Evolutionary conservation across 805 yeast genomes (phyloP), one percentile per base, ranked within the genome.

Genomic region (Blastobotrys peoriensis): DNA sequence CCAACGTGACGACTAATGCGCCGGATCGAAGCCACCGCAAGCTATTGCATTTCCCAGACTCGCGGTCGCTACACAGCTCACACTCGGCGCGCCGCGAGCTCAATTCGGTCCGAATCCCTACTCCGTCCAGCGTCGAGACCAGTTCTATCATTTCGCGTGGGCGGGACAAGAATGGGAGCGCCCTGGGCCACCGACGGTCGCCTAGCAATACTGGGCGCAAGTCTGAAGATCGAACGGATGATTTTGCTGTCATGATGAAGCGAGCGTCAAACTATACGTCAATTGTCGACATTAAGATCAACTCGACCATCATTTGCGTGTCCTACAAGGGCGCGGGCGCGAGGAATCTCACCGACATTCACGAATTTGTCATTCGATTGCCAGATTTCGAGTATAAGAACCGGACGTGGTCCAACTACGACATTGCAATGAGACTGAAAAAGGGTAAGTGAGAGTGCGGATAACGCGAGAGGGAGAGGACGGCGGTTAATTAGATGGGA

Each of bases 261-360:
- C 68, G 97, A 39, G 86, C 97, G 0, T 75, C 85, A 21, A 77
- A 76, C 46, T 86, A 76, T 58, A 70, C 84, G 61, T 81, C 85
- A 53, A 76, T 89, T 48, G 76, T 78, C 19, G 66, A 75, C 13
- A 70, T 91, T 49, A 67, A 65, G 25, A 56, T 83, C 33, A 68
- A 71, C 28, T 61, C 71, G n/a, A 69, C 77, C 33, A 59, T 67
- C n/a, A 59, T 89, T 13, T 71, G 79, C 42, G 73, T 88, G 20
- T 83, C 95, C 40, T 86, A 86, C 64, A 78, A 79, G 60, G 95
- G 93, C 5, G 78, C 78, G 13, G 86, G 88, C 10, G 70, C 77
- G 22, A 68, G 76, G 54, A 77, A 82, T 52, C 65, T 91, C 45
- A 74, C 86, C 33, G 87, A 89, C 57, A 86, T 91, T 5, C 83